Evolutionary conservation across 768 basidiomycete species (phyloP), one percentile per base, ranked within the genome.

Genomic region (Russula brevipes): DNA sequence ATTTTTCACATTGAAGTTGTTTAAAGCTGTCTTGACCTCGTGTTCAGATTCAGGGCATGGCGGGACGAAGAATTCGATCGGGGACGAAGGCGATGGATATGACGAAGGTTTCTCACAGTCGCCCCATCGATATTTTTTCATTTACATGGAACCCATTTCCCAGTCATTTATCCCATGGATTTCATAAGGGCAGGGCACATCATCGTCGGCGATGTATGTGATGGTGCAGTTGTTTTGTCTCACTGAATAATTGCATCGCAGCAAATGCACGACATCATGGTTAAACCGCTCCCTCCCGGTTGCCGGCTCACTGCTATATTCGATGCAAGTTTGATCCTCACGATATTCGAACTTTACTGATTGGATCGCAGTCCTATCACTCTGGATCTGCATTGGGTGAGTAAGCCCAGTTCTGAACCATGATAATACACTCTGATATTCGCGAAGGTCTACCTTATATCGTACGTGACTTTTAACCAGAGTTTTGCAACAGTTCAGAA

Each of bases 111-210:
- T 33, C 16, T 30, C 35, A 59, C 38, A 30, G 24, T 41, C 17
- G 12, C 5, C 1, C 36, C 12, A 14, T 61, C n/a, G n/a, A 2
- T 14, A 16, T 24, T 42, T 33, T 39, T 50, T 39, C n/a, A 31
- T 52, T 51, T 36, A 64, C 44, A 12, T 9, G 24, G 17, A 19
- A 39, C n/a, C 2, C 5, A 7, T 36, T 33, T 17, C n/a, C 3
- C 63, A 88, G 89, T 87, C 31, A 95, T 98, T 68, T 98, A 86
- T 71, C 96, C 96, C 0, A 71, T 94, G n/a, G 96, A 99, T 73
- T 91, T 85, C 78, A 82, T 90, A 76, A 74, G 77, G 46, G 77
- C 77, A 0, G 91, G 93, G 0, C 80, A 88, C 59, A 94, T 99
- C 59, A n/a, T n/a, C n/a, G 75, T 93, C 17, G 96, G 89, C 65